Conservation (phyloP, 352 stramenopile species). For the Pythium pyrilobum region DNA sequence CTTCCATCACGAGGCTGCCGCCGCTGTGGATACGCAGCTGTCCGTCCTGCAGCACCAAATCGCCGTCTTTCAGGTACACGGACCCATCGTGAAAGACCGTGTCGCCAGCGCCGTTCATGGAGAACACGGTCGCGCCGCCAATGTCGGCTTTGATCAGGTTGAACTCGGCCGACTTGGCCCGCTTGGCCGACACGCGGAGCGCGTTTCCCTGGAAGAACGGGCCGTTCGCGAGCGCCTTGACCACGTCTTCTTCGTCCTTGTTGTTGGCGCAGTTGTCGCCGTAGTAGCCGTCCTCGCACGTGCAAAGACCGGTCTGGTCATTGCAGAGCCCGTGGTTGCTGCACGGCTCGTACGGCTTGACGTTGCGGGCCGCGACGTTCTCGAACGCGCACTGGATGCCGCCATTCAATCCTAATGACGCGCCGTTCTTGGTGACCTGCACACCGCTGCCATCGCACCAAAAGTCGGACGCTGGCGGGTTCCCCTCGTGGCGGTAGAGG, state of each 20-base stretch:
- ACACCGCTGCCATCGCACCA: constrained; percentile 38
- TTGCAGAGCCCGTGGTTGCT: constrained; percentile 58
- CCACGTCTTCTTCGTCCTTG: constrained; percentile 55
- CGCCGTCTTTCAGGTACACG: constrained; percentile 35
- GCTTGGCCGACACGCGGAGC: constrained; percentile 45
- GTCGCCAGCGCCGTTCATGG: constrained; percentile 49
- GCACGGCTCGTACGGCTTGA: constrained; percentile 57
- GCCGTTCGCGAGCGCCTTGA: constrained; percentile 36
- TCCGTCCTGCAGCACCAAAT: constrained; percentile 45
- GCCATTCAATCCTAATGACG: background rate
- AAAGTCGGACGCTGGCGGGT: constrained; percentile 46
- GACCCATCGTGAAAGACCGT: constrained; percentile 38
- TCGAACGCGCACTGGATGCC: constrained; percentile 39
- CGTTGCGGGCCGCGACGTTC: constrained; percentile 27
- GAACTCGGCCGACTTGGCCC: constrained; percentile 43
- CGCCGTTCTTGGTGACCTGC: constrained; percentile 7
- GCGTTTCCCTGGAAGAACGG: constrained; percentile 72
- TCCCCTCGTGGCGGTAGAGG: constrained; percentile 58
- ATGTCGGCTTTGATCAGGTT: constrained; percentile 67
- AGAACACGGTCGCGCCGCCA: constrained; percentile 41
- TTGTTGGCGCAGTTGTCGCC: constrained; percentile 67
- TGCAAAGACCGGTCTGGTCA: constrained; percentile 38
- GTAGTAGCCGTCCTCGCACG: constrained; percentile 59
- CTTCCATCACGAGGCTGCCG: constrained; percentile 36
- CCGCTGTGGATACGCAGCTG: constrained; percentile 31